These are phyloP conservation scores for Podochytrium sp. DNA, from an alignment of 192 early-diverging fungal species.

Conservation along the genomic window DNA sequence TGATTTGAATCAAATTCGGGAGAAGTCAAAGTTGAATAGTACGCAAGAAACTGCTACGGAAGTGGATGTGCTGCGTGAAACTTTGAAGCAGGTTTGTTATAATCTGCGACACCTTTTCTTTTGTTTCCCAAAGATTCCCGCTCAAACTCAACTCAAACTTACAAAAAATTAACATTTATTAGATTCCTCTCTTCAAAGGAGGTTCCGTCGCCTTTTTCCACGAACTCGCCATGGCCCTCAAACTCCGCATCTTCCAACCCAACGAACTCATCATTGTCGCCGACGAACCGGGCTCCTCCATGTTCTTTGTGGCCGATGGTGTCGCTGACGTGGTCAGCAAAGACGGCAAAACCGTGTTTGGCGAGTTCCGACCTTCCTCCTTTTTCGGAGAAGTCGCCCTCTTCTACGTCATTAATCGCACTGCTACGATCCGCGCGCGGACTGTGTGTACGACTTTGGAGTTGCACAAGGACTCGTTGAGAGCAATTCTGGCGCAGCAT, in stretches of 20 bases:
- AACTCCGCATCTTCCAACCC: conserved; percentile 41
- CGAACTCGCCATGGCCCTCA: conserved; percentile 52
- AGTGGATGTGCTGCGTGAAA: conserved; percentile 61
- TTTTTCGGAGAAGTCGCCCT: conserved; percentile 64
- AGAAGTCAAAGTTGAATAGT: conserved; percentile 42
- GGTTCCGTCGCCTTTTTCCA: conserved; percentile 50
- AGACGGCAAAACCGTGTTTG: conserved; percentile 49
- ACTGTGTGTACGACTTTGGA: conserved; percentile 52
- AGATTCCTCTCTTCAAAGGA: conserved; percentile 58
- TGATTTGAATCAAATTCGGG: conserved; percentile 48
- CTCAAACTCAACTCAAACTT: background rate
- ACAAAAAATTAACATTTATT: background rate
- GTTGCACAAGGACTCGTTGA: conserved; percentile 51
- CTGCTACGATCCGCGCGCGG: conserved; percentile 51
- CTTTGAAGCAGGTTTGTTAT: conserved; percentile 45
- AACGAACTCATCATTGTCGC: conserved; percentile 49
- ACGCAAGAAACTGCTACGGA: conserved; percentile 49
- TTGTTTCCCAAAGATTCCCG: background rate
- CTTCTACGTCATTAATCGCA: conserved; percentile 57
- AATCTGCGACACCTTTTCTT: background rate
- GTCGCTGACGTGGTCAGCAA: conserved; percentile 55
- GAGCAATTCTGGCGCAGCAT: conserved; percentile 44
- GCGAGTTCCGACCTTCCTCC: conserved; percentile 42
- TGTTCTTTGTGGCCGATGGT: conserved; percentile 63
- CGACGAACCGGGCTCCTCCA: conserved; percentile 47